Evolutionary conservation across 257 asterid species (phyloP), one percentile per base, ranked within the genome.

Genomic region (Primulina eburnea): DNA sequence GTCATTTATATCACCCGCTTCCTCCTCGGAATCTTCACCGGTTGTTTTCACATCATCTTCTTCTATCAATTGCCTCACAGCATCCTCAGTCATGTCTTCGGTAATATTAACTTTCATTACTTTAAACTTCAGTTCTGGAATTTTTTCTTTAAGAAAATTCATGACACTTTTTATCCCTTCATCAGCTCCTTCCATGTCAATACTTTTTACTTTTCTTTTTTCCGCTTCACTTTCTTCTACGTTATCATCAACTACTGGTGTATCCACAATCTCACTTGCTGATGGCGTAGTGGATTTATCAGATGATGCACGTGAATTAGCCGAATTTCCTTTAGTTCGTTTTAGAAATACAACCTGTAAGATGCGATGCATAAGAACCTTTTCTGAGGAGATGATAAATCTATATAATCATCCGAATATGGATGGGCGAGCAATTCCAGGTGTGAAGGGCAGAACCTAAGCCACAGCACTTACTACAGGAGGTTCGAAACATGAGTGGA

Each of bases 121-220:
- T 78, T 87, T 87, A 62, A 90, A 84, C 78, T 90, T 93, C 71
- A 93, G 79, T 66, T 88, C 96, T 17, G 98, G 98, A 71, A 93
- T 85, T 80, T 86, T 93, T 28, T 90, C 97, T 83, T 87, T 93
- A 9, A 93, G 92, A 77, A 87, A 93, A 76, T 90, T 93, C 70
- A 90, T 81, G 61, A 90, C 94, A 40, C 88, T 87, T 70, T 84
- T 87, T 77, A 90, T 83, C 76, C 95, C 97, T 76, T 93, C 97
- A 79, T 88, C 97, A 58, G 85, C 93, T 76, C 80, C 97, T 82
- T 90, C 96, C 74, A 86, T 73, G 75, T 87, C 93, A 14, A 86
- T 76, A 77, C 84, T 84, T 83, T 85, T 88, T 30, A 77, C 84
- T 72, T 90, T 88, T 3, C 75, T 75, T 68, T 83, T 92, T 67